Evolutionary conservation across 768 basidiomycete genomes (phyloP).

Genomic region (Termitomyces sp.): DNA sequence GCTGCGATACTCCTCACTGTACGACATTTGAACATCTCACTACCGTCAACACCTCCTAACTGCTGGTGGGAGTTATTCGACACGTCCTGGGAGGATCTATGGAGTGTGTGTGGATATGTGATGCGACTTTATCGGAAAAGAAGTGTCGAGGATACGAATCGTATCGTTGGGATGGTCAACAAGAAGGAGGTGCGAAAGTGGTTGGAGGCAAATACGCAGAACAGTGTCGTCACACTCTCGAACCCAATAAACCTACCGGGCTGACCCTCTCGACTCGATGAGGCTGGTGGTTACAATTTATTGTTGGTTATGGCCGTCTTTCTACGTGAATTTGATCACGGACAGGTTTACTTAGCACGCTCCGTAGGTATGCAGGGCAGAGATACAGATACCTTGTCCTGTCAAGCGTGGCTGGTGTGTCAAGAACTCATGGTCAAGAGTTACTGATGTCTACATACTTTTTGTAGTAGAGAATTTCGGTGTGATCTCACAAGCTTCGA

Average conservation of each 20-base stretch:
- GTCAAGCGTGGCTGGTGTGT: background rate
- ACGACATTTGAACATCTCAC: conserved; percentile 62
- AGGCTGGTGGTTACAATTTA: background rate
- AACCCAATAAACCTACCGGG: background rate
- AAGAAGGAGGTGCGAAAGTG: conserved; percentile 81
- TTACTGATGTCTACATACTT: background rate
- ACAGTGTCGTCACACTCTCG: background rate
- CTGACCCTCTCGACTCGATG: background rate
- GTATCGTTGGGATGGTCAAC: conserved; percentile 53
- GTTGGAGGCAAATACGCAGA: conserved; percentile 51
- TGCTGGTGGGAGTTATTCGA: conserved; percentile 97
- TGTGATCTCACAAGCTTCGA: background rate
- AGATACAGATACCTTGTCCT: background rate
- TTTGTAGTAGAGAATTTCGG: background rate
- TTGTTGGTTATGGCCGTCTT: background rate
- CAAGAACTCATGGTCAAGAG: background rate
- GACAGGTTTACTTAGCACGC: background rate
- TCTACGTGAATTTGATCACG: background rate
- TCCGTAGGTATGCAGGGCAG: background rate
- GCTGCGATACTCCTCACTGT: conserved; percentile 81
- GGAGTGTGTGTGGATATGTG: conserved; percentile 77
- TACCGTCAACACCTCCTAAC: conserved; percentile 65
- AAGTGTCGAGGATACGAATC: conserved; percentile 34
- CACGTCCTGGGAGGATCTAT: conserved; percentile 83
- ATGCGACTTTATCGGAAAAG: conserved; percentile 73